These are phyloP conservation scores for Ogataea ganodermae DNA, from an alignment of 805 yeast genomes.

Conservation along the genomic window DNA sequence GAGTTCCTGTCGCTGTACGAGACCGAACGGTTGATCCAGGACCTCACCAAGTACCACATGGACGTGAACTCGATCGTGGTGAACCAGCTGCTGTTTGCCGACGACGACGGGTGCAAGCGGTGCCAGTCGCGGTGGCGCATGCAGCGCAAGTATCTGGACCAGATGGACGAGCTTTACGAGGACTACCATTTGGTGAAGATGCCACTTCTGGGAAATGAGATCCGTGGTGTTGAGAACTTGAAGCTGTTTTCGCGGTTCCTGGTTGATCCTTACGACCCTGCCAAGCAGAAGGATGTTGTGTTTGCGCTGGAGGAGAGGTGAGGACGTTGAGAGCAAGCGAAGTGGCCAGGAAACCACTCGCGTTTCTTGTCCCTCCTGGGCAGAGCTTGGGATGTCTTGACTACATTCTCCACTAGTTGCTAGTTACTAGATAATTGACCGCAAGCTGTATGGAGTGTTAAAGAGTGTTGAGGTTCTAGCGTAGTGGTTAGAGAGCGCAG, in stretches of 20 bases:
- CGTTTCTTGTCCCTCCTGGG: too few species aligned
- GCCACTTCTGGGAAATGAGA: constrained; percentile 94
- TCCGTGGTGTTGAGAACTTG: constrained; percentile 87
- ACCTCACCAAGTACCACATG: constrained; percentile 89
- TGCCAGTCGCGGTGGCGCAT: constrained; percentile 92
- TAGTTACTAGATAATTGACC: too few species aligned
- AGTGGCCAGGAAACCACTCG: not conserved
- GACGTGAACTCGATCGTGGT: constrained; percentile 96
- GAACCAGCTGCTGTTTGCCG: constrained; percentile 90
- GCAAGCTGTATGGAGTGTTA: too few species aligned
- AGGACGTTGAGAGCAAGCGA: not conserved
- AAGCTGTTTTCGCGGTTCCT: constrained; percentile 81
- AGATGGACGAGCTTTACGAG: constrained; percentile 93
- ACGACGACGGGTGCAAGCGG: constrained; percentile 78
- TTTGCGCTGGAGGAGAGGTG: constrained; percentile 55
- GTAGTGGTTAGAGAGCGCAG: too few species aligned
- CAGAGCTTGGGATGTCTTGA: too few species aligned
- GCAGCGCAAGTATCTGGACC: constrained; percentile 94
- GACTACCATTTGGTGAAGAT: constrained; percentile 95
- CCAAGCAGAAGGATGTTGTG: constrained; percentile 52
- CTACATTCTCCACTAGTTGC: too few species aligned
- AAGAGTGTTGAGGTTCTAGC: too few species aligned
- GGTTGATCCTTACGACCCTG: constrained; percentile 74
- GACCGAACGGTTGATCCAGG: constrained; percentile 97
- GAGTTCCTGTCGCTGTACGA: constrained; percentile 95